Evolutionary conservation across 129 eudicot species (phyloP), one percentile per base, ranked within the genome.

Genomic region (Flaveria ramosissima): DNA sequence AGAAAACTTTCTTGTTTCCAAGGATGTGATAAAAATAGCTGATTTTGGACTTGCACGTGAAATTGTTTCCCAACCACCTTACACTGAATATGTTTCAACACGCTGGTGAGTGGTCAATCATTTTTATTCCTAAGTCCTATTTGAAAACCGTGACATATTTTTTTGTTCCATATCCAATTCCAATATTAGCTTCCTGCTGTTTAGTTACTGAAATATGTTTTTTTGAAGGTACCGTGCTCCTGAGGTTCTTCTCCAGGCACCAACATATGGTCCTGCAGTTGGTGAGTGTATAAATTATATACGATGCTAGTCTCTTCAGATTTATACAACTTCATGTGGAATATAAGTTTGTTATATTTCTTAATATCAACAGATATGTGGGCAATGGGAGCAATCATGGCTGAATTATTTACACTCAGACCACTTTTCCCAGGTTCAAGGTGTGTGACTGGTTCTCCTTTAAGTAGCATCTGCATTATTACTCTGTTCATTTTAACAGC

Each of bases 41-140:
- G 99, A 94, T 88, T 91, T 94, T 78, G 99, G 99, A 81, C 97
- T 94, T 73, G 99, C 99, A 78, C 93, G 99, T 30, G 97, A 94
- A 84, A 94, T 89, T 56, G 78, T 70, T 59, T 91, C 99, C 14
- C 84, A 45, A 59, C 97, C 99, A 60, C 99, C 99, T 1, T 94
- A 87, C 75, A 94, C 99, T 3, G 99, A 94, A 77, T 94, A 94
- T 82, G 99, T 94, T 74, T 91, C 99, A 64, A 94, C 99, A 55
- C 99, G 99, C 74, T 94, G 99, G 99, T 94, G 81, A 61, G 92
- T 89, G 45, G 14, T 50, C 27, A 16, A 45, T 56, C 30, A 75
- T 79, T 64, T 24, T 50, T 76, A 63, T 30, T 14, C 36, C 13
- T 50, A 57, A 52, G 19, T 55, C 30, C 32, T 68, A 30, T 62